Base-by-base conservation (phyloP, 2,329 filamentous ascomycete genomes). In the Aspergillus nomiae region DNA sequence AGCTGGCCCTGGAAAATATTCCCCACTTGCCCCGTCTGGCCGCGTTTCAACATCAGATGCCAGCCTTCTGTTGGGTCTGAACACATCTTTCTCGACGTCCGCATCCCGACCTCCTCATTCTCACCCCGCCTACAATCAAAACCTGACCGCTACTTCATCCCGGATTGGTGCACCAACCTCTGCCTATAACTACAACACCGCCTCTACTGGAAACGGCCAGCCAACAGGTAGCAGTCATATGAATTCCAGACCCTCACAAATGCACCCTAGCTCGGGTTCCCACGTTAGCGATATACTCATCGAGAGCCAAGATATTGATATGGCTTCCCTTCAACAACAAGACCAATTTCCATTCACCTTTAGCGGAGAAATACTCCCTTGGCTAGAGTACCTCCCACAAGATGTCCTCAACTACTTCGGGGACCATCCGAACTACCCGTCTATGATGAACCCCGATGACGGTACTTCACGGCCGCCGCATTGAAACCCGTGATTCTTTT, bases 281-380 rank as follows among this genome's bases (percentile, higher is more conserved):
- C 61, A 70, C 14, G 65, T 65, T 16, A 69, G 69, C 7, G 66
- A 73, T 54, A 89, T 93, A 78, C 88, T 90, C 65, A 91, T 94
- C 67, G 88, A 92, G 73, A 90, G 87, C 63, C 90, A 92, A 66
- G 90, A 94, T 67, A 87, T 94, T 38, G 90, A 94, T 66, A 90
- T 94, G 82, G 87, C 85, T 28, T 80, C 86, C 5, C 78, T 93
- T 21, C 77, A 80, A 9, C 72, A 78, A 57, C 76, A 77, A 41
- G 72, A 75, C 45, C 70, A 74, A 2, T 75, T 78, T 51, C 78
- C 78, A 2, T 80, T 81, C 34, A 62, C 71, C 11, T 76, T 79
- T 32, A 76, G 74, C 32, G 88, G 87, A 1, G 85, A 87, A 19
- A 89, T 92, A 50, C 86, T 92, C 77, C 87, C 89, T 0, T 94